Conservation (phyloP, 352 stramenopile genomes). For the Globisporangium lucens region DNA sequence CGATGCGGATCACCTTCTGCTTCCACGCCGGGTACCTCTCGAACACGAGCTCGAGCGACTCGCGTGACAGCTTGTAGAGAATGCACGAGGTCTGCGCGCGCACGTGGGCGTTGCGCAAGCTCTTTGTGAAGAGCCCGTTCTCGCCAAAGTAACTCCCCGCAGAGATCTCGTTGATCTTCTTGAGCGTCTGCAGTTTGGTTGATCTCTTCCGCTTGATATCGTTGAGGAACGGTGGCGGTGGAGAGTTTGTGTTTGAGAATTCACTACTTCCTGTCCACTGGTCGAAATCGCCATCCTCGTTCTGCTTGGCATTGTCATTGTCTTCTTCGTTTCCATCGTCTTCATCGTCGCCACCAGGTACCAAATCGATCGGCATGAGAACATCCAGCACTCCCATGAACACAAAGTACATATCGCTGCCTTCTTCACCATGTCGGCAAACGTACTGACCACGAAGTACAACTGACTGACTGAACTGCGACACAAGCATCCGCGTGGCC, state of each 20-base stretch:
- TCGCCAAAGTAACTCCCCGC: constrained; percentile 40
- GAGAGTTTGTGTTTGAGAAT: not conserved
- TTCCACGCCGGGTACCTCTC: constrained; percentile 47
- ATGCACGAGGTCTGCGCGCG: constrained; percentile 41
- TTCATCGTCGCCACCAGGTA: not conserved
- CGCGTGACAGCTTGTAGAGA: constrained; percentile 38
- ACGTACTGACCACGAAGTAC: constrained; percentile 35
- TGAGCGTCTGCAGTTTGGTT: constrained; percentile 11
- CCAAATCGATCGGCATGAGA: constrained; percentile 14
- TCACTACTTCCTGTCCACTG: not conserved
- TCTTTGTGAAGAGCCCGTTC: constrained; percentile 34
- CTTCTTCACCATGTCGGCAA: constrained; percentile 36
- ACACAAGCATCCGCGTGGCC: constrained; percentile 46
- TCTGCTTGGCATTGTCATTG: no score
- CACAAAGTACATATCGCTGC: constrained; percentile 56
- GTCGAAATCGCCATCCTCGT: not conserved
- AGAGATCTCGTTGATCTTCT: constrained; percentile 36
- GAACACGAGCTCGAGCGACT: constrained; percentile 45
- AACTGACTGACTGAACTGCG: constrained; percentile 39
- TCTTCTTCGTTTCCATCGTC: constrained; percentile 1
- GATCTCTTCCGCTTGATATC: not conserved
- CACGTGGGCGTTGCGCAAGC: constrained; percentile 32
- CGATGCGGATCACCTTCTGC: constrained; percentile 36
- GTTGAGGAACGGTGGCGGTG: not conserved
- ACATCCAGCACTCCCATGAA: constrained; percentile 45